These are phyloP conservation scores for Zygnema circumcarinatum DNA, from an alignment of 139 green algal species.

Conservation along the genomic window DNA sequence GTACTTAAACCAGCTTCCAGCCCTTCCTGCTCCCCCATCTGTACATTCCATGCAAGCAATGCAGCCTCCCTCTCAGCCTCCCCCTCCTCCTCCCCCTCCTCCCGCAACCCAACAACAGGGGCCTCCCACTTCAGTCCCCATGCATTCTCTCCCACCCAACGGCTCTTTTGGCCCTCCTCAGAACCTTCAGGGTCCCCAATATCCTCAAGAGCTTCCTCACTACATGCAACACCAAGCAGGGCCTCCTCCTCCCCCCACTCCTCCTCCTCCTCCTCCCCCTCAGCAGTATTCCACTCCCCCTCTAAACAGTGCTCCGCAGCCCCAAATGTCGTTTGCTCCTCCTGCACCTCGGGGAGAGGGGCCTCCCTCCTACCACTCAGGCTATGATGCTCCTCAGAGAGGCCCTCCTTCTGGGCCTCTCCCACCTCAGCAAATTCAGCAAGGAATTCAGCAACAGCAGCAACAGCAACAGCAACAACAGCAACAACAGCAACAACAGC, in stretches of 20 bases:
- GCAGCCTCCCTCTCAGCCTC: constrained; percentile 7
- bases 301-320: background rate
- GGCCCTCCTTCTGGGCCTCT: background rate
- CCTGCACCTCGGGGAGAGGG: background rate
- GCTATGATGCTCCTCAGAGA: background rate
- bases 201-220: background rate
- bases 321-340: background rate
- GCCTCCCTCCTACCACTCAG: background rate
- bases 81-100: background rate
- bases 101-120: constrained; percentile 30
- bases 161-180: too few relatives aligned
- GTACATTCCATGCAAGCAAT: too few relatives aligned
- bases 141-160: too few relatives aligned
- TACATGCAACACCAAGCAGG: background rate
- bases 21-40: background rate
- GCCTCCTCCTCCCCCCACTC: constrained; percentile 2
- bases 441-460: constrained; percentile 49
- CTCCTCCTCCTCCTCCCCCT: constrained; percentile 26
- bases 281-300: background rate
- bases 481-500: constrained; percentile 25
- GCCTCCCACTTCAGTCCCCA: too few relatives aligned
- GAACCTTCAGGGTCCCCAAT: background rate
- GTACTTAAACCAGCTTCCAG: background rate
- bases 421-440: constrained; percentile 10
- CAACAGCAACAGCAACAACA: constrained; percentile 17